A percentile compares a stretch with the other conserved stretches of the same genome.
phyloP scores from a whole-genome alignment of 345 rosid species.

The Gossypium stocksii region DNA sequence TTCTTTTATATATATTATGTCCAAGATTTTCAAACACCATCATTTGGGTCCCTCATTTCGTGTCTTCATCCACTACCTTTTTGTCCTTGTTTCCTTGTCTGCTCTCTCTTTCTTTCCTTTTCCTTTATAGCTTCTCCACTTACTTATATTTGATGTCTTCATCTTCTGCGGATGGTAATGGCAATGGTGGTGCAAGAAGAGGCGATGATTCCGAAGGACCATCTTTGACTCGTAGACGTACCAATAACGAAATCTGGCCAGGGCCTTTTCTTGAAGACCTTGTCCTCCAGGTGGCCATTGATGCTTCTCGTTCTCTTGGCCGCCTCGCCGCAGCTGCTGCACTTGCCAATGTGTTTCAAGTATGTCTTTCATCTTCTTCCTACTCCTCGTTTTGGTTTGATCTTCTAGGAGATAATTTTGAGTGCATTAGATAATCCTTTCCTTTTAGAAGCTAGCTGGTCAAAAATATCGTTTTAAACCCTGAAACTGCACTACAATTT shows the following conservation, averaged over 20 bases:
- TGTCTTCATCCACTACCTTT: conserved; percentile 66
- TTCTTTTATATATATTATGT: neutral
- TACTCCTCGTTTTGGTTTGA: neutral
- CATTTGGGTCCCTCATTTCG: conserved; percentile 59
- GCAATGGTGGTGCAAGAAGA: conserved; percentile 16
- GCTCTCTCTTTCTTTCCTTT: conserved; percentile 11
- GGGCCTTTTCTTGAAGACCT: conserved; percentile 88
- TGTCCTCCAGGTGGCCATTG: conserved; percentile 64
- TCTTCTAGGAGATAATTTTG: neutral
- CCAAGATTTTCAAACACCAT: conserved; percentile 15
- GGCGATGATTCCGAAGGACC: conserved; percentile 57
- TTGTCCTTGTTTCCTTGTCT: conserved; percentile 49
- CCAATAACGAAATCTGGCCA: conserved; percentile 74
- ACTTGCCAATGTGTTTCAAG: conserved; percentile 74
- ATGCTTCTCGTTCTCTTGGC: conserved; percentile 49
- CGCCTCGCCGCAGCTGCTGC: conserved; percentile 73
- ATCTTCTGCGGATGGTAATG: conserved; percentile 30
- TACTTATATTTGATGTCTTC: conserved; percentile 25
- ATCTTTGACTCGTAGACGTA: conserved; percentile 47
- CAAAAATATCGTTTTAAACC: conserved; percentile 19
- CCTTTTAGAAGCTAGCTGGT: conserved; percentile 14
- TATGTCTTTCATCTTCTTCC: conserved; percentile 12
- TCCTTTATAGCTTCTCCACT: conserved; percentile 13
- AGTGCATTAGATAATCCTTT: neutral
- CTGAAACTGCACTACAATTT: neutral